Evolutionary conservation across 2,329 filamentous ascomycete genomes (phyloP).

Genomic region (Aaosphaeria arxii): DNA sequence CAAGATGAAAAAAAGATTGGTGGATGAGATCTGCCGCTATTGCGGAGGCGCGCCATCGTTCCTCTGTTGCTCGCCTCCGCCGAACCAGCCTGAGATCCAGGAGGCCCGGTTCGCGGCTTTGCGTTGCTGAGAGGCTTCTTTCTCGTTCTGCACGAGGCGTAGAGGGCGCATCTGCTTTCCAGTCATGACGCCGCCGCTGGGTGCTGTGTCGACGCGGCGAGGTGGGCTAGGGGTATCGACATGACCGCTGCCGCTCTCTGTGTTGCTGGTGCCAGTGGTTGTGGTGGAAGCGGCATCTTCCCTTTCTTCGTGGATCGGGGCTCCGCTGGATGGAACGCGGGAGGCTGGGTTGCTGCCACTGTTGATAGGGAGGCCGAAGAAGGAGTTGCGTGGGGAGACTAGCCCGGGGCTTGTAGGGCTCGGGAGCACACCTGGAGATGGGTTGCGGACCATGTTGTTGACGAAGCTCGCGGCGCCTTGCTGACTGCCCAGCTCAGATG

Average conservation of each 20-base stretch:
- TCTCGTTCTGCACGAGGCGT: constrained; percentile 75
- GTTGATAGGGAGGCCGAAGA: constrained; percentile 40
- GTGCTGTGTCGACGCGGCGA: constrained; percentile 54
- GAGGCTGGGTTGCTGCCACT: constrained; percentile 44
- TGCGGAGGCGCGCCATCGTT: background rate
- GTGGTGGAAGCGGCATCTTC: constrained; percentile 13
- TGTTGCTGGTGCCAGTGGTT: constrained; percentile 8
- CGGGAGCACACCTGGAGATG: constrained; percentile 34
- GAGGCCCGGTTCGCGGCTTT: constrained; percentile 45
- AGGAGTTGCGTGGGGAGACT: constrained; percentile 34
- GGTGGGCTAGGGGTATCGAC: constrained; percentile 47
- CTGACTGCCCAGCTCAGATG: constrained; percentile 47
- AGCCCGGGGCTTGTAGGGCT: constrained; percentile 49
- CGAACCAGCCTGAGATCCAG: constrained; percentile 48
- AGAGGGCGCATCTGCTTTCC: constrained; percentile 76
- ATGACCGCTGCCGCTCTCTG: constrained; percentile 9
- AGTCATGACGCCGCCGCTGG: constrained; percentile 39
- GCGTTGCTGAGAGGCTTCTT: constrained; percentile 34
- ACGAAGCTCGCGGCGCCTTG: constrained; percentile 69
- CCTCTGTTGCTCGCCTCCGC: constrained; percentile 29
- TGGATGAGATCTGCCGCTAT: background rate
- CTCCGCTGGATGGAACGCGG: constrained; percentile 33
- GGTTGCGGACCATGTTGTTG: constrained; percentile 84
- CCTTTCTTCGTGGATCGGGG: constrained; percentile 28
- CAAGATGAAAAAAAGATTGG: background rate